Evolutionary conservation across 371 early-diverging fungal genomes (phyloP).

Genomic region (Mortierella sp.): DNA sequence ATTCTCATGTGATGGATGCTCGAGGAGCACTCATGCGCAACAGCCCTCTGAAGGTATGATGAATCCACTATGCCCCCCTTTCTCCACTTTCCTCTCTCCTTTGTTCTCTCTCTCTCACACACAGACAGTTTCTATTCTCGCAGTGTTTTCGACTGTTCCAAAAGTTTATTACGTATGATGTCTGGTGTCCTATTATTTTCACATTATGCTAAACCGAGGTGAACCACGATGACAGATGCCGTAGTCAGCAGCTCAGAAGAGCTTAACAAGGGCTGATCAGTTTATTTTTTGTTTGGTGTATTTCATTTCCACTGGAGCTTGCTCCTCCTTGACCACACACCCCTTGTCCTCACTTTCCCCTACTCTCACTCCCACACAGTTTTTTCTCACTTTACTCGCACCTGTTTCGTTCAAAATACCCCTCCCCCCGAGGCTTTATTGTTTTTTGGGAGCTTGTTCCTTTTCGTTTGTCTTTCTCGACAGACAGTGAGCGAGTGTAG

Average conservation of each 20-base stretch:
- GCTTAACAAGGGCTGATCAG: background rate
- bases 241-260: constrained; percentile 10
- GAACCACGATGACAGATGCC: background rate
- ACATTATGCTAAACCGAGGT: background rate
- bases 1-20: constrained; percentile 47
- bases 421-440: background rate
- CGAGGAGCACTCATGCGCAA: constrained; percentile 50
- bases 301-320: background rate
- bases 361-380: background rate
- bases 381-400: background rate
- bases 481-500: background rate
- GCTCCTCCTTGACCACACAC: constrained; percentile 8
- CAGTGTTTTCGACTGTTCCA: background rate
- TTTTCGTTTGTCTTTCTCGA: background rate
- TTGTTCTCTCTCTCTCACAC: background rate
- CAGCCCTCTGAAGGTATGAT: constrained; percentile 49
- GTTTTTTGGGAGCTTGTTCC: background rate
- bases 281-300: background rate
- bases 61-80: background rate
- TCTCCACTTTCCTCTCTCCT: background rate
- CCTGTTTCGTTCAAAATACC: background rate
- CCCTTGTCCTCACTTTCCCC: background rate
- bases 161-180: constrained; percentile 1
- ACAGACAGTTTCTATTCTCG: background rate
- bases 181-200: background rate